Evolutionary conservation across 495 filamentous ascomycete genomes (phyloP).

Genomic region (Xylaria intraflava): DNA sequence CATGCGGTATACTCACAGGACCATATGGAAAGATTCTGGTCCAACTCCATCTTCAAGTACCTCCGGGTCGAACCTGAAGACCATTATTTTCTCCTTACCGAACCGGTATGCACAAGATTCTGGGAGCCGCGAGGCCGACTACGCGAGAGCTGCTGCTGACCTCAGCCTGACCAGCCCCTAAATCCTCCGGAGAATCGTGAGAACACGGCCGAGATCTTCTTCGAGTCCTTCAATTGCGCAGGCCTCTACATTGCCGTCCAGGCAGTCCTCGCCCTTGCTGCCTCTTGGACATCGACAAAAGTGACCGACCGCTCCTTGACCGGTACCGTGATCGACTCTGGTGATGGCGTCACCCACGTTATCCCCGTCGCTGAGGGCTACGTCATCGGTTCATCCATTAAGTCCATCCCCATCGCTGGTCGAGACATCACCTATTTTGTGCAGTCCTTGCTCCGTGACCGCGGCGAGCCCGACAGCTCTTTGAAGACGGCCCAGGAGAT

Average conservation of each 20-base stretch:
- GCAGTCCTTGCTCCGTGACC: constrained; percentile 89
- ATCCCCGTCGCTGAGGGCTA: constrained; percentile 98
- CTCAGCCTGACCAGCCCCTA: constrained; percentile 56
- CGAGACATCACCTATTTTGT: constrained; percentile 98
- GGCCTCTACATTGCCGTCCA: constrained; percentile 98
- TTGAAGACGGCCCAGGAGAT: constrained; percentile 96
- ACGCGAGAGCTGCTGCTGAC: constrained; percentile 15
- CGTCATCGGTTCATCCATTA: constrained; percentile 97
- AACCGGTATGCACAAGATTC: constrained; percentile 61
- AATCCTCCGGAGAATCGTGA: constrained; percentile 98
- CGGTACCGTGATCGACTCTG: constrained; percentile 94
- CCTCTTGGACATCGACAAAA: constrained; percentile 97
- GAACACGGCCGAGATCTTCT: constrained; percentile 99
- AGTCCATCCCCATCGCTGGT: constrained; percentile 95
- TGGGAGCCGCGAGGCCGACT: neutral
- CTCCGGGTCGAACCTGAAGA: constrained; percentile 96
- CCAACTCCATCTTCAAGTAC: constrained; percentile 99
- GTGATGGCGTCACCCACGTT: constrained; percentile 97
- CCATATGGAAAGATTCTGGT: constrained; percentile 99
- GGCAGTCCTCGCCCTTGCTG: constrained; percentile 90
- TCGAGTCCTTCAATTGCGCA: constrained; percentile 98
- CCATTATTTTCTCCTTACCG: constrained; percentile 94
- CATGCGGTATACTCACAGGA: constrained; percentile 48
- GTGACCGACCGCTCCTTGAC: constrained; percentile 95
- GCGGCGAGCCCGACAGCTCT: constrained; percentile 92